phyloP scores from a whole-genome alignment of 108 stramenopile genomes.

The Nitzschia sp. region DNA sequence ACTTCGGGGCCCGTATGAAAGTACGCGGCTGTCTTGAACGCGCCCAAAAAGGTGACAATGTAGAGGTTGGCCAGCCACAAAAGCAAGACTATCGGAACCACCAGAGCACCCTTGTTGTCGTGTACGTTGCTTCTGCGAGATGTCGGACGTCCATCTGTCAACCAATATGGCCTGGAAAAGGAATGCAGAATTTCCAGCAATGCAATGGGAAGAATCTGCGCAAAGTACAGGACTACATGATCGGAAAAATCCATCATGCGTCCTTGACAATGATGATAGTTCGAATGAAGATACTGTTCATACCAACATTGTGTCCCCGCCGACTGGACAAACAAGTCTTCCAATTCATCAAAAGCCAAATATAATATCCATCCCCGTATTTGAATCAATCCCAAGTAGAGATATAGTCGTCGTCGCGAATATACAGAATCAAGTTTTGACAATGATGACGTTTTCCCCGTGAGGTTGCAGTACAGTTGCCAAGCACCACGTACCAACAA shows the following conservation, averaged over 20 bases:
- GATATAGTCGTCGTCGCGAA: slow-evolving; percentile 39
- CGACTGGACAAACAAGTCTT: slow-evolving; percentile 47
- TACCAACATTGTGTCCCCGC: slow-evolving; percentile 65
- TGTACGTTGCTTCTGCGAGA: neutral
- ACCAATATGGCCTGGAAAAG: slow-evolving; percentile 56
- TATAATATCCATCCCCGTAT: slow-evolving; percentile 74
- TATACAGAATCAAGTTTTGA: slow-evolving; percentile 41
- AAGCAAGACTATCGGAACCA: slow-evolving; percentile 36
- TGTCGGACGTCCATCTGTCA: slow-evolving; percentile 9
- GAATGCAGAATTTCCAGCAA: slow-evolving; percentile 62
- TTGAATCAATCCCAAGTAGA: slow-evolving; percentile 65
- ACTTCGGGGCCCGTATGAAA: slow-evolving; percentile 76
- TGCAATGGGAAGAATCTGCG: slow-evolving; percentile 71
- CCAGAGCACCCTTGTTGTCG: neutral
- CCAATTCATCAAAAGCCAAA: slow-evolving; percentile 58
- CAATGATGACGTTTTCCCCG: slow-evolving; percentile 52
- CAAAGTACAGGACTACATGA: slow-evolving; percentile 84
- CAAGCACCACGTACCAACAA: slow-evolving; percentile 53
- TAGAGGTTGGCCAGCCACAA: slow-evolving; percentile 64
- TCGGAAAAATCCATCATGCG: slow-evolving; percentile 82
- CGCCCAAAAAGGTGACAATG: slow-evolving; percentile 58
- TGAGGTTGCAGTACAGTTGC: neutral
- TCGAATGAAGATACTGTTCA: slow-evolving; percentile 43
- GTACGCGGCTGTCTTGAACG: slow-evolving; percentile 71
- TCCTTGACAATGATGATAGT: slow-evolving; percentile 57